Percentiles rank a stretch among this genome's conserved stretches.
Evolutionary conservation across 2,329 filamentous ascomycete genomes (phyloP).

Genomic region (Domatiomyces globalis): DNA sequence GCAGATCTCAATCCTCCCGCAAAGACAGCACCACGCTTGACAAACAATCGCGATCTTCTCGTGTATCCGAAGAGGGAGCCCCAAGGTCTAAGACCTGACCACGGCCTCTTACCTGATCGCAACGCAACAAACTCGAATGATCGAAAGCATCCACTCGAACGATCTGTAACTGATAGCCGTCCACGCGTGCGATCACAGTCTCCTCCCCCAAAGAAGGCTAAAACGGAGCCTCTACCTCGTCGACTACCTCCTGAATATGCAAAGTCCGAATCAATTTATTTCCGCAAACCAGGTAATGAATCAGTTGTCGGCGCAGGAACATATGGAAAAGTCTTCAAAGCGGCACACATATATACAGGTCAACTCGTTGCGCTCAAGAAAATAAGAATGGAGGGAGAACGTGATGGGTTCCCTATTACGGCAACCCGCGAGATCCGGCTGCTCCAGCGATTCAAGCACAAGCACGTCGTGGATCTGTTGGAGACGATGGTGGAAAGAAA

Average conservation of each 20-base stretch:
- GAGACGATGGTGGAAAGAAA: constrained; percentile 98
- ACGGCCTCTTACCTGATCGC: not conserved
- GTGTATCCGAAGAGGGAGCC: constrained; percentile 29
- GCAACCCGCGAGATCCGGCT: constrained; percentile 84
- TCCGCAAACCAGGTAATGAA: constrained; percentile 89
- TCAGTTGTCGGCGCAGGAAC: constrained; percentile 92
- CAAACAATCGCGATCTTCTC: constrained; percentile 5
- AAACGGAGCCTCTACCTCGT: constrained; percentile 56
- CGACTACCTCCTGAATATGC: constrained; percentile 57
- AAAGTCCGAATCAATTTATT: constrained; percentile 78
- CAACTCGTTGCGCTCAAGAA: constrained; percentile 73
- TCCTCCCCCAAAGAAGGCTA: constrained; percentile 50
- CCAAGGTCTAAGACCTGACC: constrained; percentile 22
- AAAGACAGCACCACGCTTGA: not conserved
- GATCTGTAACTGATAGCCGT: constrained; percentile 26
- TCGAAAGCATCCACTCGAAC: constrained; percentile 23
- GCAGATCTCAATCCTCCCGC: constrained; percentile 33
- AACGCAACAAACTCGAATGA: constrained; percentile 1
- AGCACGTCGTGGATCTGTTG: constrained; percentile 67
- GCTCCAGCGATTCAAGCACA: constrained; percentile 69
- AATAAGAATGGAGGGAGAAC: constrained; percentile 85
- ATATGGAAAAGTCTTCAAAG: constrained; percentile 92
- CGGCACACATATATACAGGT: constrained; percentile 80
- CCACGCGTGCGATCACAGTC: constrained; percentile 32
- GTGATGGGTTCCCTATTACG: constrained; percentile 81